Evolutionary conservation across 1,284 basidiomycete species (phyloP), one percentile per base, ranked within the genome.

Genomic region (Trichosporon inkin): DNA sequence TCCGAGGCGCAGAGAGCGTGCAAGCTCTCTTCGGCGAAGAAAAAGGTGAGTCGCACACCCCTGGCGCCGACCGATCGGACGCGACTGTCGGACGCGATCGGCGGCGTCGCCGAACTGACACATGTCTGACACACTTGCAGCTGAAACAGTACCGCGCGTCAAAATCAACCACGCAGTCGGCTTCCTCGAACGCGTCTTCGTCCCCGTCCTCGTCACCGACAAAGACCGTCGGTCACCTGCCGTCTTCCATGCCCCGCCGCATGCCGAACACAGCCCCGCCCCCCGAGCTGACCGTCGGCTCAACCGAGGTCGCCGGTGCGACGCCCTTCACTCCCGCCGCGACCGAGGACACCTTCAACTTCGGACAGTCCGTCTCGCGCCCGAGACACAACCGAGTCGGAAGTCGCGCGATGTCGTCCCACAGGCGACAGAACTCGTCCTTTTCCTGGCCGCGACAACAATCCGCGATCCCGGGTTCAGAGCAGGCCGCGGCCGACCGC

Each of bases 81-180:
- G n/a, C n/a, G n/a, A n/a, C n/a, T n/a, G n/a, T 36, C 19, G 52
- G 8, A 39, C 58, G 47, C 37, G 40, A 17, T 14, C 44, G 28
- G 11, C 2, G 44, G 22, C 16, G 28, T 44, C 24, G 20, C 40
- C 35, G 32, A 4, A 16, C 53, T 58, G 49, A 57, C 22, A 62
- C 49, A 44, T 24, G 20, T 10, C 11, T 16, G 28, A 32, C 28
- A 32, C 28, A 32, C 28, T 8, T 32, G n/a, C 64, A 76, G 74
- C 66, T 76, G 19, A 69, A 72, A 51, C 67, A 67, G 34, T 76
- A 72, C 56, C 71, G 74, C 20, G 73, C 73, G 13, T 67, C 69
- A 67, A 68, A 49, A 56, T 41, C 39, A 32, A 49, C n/a, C 52
- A 40, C 51, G 16, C 63, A 41, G 14, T 63, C 66, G 24, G 37